Evolutionary conservation across 2,329 filamentous ascomycete genomes (phyloP).

Genomic region (Epichloe coenophiala): DNA sequence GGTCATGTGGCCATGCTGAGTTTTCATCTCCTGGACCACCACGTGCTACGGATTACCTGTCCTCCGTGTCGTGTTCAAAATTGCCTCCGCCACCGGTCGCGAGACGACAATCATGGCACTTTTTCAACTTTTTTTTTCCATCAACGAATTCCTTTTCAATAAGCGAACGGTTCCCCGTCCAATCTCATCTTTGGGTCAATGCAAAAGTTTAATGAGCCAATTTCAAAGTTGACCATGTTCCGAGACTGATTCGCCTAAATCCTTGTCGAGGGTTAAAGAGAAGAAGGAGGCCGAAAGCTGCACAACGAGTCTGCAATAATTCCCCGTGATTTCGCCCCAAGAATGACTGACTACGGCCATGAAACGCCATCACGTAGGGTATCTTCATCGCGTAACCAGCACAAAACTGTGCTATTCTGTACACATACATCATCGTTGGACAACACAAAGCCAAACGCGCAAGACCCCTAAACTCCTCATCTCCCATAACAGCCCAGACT

Average conservation of each 20-base stretch:
- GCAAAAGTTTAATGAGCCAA: no score
- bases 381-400: not conserved
- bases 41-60: not conserved
- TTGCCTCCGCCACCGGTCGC: not conserved
- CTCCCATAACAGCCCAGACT: not conserved
- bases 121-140: not conserved
- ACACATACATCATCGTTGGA: not conserved
- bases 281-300: no score
- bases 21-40: constrained; percentile 3
- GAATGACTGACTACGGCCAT: no score
- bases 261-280: no score
- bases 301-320: no score
- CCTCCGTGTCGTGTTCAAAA: no score
- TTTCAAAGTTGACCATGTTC: no score
- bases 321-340: no score
- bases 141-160: no score
- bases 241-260: no score
- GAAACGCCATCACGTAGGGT: not conserved
- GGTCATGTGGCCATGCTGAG: constrained; percentile 9
- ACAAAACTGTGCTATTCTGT: constrained; percentile 1
- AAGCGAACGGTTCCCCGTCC: no score
- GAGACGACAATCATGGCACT: not conserved
- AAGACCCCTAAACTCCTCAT: not conserved
- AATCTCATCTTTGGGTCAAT: no score
- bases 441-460: not conserved